phyloP scores from a whole-genome alignment of 2,329 filamentous ascomycete genomes.

The Colletotrichum nymphaeae region DNA sequence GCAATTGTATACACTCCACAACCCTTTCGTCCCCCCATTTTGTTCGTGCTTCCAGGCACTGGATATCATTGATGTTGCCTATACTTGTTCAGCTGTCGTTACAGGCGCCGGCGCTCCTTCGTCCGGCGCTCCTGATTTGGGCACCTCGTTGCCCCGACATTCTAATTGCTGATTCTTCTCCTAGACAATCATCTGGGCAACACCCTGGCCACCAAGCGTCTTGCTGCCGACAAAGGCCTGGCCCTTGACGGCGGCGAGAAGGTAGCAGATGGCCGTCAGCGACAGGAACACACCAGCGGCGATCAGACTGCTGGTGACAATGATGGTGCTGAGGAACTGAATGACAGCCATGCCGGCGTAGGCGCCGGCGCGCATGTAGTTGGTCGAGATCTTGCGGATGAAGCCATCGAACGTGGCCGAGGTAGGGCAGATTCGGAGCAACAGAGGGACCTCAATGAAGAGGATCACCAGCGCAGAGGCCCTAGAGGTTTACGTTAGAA shows the following conservation, averaged over 20 bases:
- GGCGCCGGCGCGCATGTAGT: conserved; percentile 94
- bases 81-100: conserved; percentile 4
- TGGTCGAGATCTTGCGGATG: conserved; percentile 93
- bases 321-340: conserved; percentile 85
- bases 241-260: conserved; percentile 81
- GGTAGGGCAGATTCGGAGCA: conserved; percentile 97
- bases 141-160: background rate
- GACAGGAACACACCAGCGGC: conserved; percentile 86
- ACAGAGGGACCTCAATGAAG: conserved; percentile 91
- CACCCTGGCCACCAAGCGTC: conserved; percentile 91
- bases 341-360: conserved; percentile 84
- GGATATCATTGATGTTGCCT: conserved; percentile 30
- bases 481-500: conserved; percentile 54
- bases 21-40: conserved; percentile 13
- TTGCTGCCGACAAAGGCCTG: conserved; percentile 94
- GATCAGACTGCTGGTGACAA: conserved; percentile 77
- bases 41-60: conserved; percentile 29
- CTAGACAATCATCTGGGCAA: conserved; percentile 98
- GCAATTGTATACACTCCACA: conserved; percentile 25
- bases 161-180: conserved; percentile 14
- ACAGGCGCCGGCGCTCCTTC: background rate
- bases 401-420: conserved; percentile 88
- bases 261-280: conserved; percentile 84
- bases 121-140: background rate
- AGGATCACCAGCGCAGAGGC: conserved; percentile 79